Base-by-base conservation (phyloP, 345 rosid genomes). In the Eucalyptus urophylla region DNA sequence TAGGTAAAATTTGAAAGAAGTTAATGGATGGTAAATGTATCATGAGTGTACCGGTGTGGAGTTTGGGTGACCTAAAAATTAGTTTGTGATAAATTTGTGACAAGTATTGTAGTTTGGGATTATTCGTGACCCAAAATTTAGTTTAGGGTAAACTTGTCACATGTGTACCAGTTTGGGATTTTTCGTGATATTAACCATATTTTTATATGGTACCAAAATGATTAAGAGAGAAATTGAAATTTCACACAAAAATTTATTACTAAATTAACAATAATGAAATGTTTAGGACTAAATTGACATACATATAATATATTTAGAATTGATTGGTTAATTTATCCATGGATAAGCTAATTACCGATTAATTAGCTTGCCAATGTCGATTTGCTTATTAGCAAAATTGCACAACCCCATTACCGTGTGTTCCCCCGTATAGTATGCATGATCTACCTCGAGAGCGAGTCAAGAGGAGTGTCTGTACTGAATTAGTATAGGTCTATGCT, bases 1-100 rank as follows among this genome's bases (percentile, higher is more conserved):
- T 22, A 2, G 62, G 6, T 56, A 24, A 22, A 56, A 56, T 56
- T 56, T 56, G 29, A 56, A 21, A 10, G 29, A 56, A 56, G 29
- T 13, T 56, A 56, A 56, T 56, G 13, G 62, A 56, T 56, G 62
- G 62, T 56, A 56, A 56, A 56, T 56, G 12, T 4, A 56, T 56
- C 29, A 9, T 1, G 3, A 9, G 29, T 56, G 29, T 24, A 4
- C 1, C 1, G 3, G 1, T 56, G 62, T 24, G 29, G 62, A 10
- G 29, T 24, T 56, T 56, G 27, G 62, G 12, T 56, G 29, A 56
- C 3, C 62, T 2, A 56, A 56, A 56, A 4, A 22, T 56, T 56
- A 8, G 13, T 56, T 56, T 56, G 11, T 8, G 13, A 24, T 56
- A 56, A 9, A 56, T 56, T 56, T 56, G 62, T 24, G 3, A 56